Conservation (phyloP, 139 green algal genomes). For the Chlorella sp. region DNA sequence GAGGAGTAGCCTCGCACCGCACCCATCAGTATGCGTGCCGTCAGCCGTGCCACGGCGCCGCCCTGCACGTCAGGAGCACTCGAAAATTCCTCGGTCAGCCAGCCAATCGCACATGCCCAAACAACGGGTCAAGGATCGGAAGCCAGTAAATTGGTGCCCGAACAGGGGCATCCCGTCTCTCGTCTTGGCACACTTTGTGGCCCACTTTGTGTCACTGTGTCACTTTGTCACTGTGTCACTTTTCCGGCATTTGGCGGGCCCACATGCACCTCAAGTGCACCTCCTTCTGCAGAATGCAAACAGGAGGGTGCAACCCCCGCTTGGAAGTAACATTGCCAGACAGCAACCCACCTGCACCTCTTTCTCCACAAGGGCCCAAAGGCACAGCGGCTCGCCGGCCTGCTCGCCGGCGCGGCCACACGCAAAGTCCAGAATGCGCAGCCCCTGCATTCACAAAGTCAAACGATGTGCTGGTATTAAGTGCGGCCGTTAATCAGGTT, state of each 20-base stretch:
- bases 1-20: not conserved
- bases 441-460: constrained; percentile 39
- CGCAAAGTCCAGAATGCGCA: constrained; percentile 74
- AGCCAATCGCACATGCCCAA: not conserved
- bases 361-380: constrained; percentile 56
- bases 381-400: constrained; percentile 23
- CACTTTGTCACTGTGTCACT: no score
- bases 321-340: no score
- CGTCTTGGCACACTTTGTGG: not conserved
- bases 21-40: not conserved
- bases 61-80: not conserved
- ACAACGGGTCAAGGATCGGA: not conserved
- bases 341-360: constrained; percentile 28
- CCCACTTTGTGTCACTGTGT: not conserved
- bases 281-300: constrained; percentile 48
- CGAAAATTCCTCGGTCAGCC: not conserved
- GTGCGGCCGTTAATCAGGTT: not conserved
- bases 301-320: no score
- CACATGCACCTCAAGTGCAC: constrained; percentile 6
- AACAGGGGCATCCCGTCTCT: not conserved
- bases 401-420: constrained; percentile 66
- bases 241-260: no score
- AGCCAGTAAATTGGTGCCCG: not conserved
- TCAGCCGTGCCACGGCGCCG: not conserved
- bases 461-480: not conserved